These are phyloP conservation scores for Colletotrichum orchidophilum DNA, from an alignment of 2,329 filamentous ascomycete species.

Conservation along the genomic window DNA sequence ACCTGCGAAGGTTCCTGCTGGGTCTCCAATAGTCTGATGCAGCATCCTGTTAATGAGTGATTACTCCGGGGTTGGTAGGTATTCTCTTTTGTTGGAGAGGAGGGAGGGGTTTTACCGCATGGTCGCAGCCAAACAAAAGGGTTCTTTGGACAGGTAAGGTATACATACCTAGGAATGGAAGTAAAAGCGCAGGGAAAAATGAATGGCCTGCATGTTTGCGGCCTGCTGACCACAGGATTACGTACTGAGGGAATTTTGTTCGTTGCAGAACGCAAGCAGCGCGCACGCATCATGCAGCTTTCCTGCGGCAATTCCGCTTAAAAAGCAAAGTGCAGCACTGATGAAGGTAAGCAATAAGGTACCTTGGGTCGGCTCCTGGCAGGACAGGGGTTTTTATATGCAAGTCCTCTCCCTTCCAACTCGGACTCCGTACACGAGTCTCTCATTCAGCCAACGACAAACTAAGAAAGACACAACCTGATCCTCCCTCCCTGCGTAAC, in stretches of 20 bases:
- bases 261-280: background rate
- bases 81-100: background rate
- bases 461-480: background rate
- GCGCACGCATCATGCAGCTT: background rate
- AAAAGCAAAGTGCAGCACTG: background rate
- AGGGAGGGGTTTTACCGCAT: background rate
- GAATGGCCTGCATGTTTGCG: background rate
- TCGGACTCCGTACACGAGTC: too few relatives aligned
- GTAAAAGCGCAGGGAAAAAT: too few relatives aligned
- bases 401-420: background rate
- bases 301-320: slow-evolving; percentile 9
- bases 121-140: background rate
- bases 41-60: background rate
- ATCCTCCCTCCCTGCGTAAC: too few relatives aligned
- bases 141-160: background rate
- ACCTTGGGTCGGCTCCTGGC: too few relatives aligned
- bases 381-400: background rate
- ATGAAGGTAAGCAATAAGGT: too few relatives aligned
- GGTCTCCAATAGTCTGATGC: background rate
- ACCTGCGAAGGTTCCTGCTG: background rate
- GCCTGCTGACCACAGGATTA: background rate
- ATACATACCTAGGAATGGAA: too few relatives aligned
- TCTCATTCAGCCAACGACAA: too few relatives aligned
- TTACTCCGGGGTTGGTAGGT: background rate
- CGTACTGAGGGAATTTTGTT: background rate